Evolutionary conservation across 805 yeast genomes (phyloP), one percentile per base, ranked within the genome.

Genomic region (Cyberlindnera mississippiensis): DNA sequence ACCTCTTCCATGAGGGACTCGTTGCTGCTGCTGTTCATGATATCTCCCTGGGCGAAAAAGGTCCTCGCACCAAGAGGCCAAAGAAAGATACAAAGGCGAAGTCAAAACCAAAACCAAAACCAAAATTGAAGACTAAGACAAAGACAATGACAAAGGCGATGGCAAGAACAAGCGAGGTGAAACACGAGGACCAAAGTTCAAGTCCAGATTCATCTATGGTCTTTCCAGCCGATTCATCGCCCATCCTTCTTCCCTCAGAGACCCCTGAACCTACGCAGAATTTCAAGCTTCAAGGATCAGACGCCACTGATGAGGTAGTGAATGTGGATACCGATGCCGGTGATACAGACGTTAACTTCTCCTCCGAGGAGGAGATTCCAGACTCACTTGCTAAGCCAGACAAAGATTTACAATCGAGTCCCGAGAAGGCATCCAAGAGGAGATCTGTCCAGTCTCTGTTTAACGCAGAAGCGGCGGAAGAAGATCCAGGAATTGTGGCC

Each of bases 1-100:
- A 55, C 35, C 19, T 38, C 5, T 51, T 56, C 39, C 52, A 55
- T 18, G 11, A 34, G 7, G 41, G 35, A 4, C 31, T 38, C 3
- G 35, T 42, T 12, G 12, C 26, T 12, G 7, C 14, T 5, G 15
- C 38, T 11, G 11, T 41, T 13, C 26, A 41, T 11, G 37, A 29
- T 19, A 41, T 41, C 6, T 20, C 24, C 9, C 9, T 20, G 24
- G 24, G 24, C 9, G 24, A 20, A 20, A 9, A 9, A 20, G 24
- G 24, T 20, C 24, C 24, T 20, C 24, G n/a, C 7, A 27, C 29
- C 12, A 27, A 27, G 24, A 20, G 9, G 29, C n/a, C 12, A 27
- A 27, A 27, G 29, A 27, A 27, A 24, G 27, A 8, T 8, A 24
- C 8, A 11, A 24, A 24, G 27, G 27, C 27, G 27, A 24, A 24